Evolutionary conservation across 2,329 filamentous ascomycete genomes (phyloP).

Genomic region (Sphaerulina populicola): DNA sequence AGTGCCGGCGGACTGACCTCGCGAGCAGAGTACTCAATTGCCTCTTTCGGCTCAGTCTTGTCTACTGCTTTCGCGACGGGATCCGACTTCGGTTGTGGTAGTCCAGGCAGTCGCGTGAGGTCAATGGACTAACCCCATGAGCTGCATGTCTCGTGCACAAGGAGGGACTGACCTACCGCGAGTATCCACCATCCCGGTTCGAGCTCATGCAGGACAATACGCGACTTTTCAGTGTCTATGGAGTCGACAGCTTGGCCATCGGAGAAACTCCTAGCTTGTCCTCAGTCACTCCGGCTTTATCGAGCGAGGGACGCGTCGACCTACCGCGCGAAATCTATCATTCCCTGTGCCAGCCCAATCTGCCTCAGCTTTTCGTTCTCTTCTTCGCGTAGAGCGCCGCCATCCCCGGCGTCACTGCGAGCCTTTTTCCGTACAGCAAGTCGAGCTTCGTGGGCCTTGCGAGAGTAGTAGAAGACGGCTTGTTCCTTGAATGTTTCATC

Average conservation of each 20-base stretch:
- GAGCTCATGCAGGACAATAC: conserved; percentile 77
- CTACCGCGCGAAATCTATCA: conserved; percentile 78
- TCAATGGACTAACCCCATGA: conserved; percentile 58
- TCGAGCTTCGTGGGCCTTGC: conserved; percentile 27
- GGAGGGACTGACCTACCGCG: conserved; percentile 54
- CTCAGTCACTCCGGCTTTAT: conserved; percentile 23
- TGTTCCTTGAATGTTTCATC: conserved; percentile 71
- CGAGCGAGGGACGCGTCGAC: background rate
- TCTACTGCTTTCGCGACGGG: conserved; percentile 21
- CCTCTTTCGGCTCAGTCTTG: conserved; percentile 28
- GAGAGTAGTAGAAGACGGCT: conserved; percentile 84
- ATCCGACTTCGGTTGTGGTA: conserved; percentile 30
- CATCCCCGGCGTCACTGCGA: conserved; percentile 27
- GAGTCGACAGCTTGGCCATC: conserved; percentile 66
- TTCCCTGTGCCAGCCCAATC: conserved; percentile 91
- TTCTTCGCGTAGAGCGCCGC: conserved; percentile 48
- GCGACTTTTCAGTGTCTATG: conserved; percentile 82
- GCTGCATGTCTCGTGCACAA: conserved; percentile 3
- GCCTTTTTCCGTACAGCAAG: conserved; percentile 20
- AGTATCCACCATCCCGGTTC: conserved; percentile 94
- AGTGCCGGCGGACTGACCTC: conserved; percentile 79
- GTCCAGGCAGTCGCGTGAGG: conserved; percentile 61
- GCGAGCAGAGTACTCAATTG: conserved; percentile 74
- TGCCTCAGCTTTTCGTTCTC: conserved; percentile 82
- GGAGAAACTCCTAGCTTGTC: conserved; percentile 59